A percentile compares a stretch with the other conserved stretches of the same genome.
These are phyloP conservation scores for Phytophthora meadii DNA, from an alignment of 352 stramenopile genomes.

Conservation along the genomic window DNA sequence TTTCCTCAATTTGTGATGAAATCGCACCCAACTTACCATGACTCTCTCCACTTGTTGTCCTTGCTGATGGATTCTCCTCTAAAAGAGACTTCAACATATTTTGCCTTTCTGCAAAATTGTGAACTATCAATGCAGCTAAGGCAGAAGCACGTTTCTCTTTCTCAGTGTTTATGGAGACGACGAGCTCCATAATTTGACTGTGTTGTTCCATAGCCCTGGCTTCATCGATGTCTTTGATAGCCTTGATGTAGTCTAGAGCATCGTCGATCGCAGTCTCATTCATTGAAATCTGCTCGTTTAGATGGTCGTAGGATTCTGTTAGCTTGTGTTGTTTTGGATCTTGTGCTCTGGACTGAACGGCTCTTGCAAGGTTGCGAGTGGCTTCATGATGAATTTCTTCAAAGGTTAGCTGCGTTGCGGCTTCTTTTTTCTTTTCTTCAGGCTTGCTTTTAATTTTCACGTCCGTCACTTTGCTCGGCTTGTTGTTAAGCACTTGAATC, in stretches of 20 bases:
- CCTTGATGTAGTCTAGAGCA: constrained; percentile 28
- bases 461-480: background rate
- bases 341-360: constrained; percentile 14
- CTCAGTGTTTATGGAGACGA: constrained; percentile 32
- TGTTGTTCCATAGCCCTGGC: constrained; percentile 23
- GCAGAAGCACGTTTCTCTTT: constrained; percentile 22
- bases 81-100: constrained; percentile 14
- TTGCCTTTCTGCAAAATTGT: constrained; percentile 12
- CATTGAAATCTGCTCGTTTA: constrained; percentile 28
- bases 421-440: background rate
- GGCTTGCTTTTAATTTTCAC: too few relatives aligned
- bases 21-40: constrained; percentile 18
- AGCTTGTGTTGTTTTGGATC: constrained; percentile 19
- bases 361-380: constrained; percentile 3
- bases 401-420: background rate
- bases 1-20: constrained; percentile 25
- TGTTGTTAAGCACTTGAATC: background rate
- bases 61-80: constrained; percentile 1
- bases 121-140: constrained; percentile 24
- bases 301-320: constrained; percentile 25
- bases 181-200: constrained; percentile 31
- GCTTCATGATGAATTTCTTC: constrained; percentile 21
- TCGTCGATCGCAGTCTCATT: constrained; percentile 35
- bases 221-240: constrained; percentile 32
- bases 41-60: background rate